A percentile compares a stretch with the other conserved stretches of the same genome.
phyloP scores from a whole-genome alignment of 2,329 filamentous ascomycete genomes.

The Acrocalymma vagum region DNA sequence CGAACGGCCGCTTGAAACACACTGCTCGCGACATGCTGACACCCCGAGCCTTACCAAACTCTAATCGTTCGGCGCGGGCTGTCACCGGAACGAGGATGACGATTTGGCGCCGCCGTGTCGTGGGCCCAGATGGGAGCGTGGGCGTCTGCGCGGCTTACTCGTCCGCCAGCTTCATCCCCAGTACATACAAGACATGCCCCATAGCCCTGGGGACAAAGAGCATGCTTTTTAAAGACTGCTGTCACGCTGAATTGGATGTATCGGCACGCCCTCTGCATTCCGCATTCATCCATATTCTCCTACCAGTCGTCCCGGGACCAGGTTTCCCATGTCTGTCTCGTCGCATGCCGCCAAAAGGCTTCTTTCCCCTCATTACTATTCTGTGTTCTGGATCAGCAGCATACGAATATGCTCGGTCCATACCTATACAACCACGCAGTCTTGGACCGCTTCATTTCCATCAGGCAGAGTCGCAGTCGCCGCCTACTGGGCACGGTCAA shows the following conservation, averaged over 20 bases:
- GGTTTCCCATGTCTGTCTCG: constrained; percentile 1
- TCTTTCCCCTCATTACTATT: constrained; percentile 1
- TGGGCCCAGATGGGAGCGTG: constrained; percentile 27
- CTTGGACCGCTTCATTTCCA: constrained; percentile 30
- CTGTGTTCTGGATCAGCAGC: constrained; percentile 3
- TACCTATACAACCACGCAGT: constrained; percentile 9
- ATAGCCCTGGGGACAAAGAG: background rate
- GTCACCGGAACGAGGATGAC: constrained; percentile 25
- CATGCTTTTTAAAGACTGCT: background rate
- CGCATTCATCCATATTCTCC: background rate
- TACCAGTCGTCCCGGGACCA: background rate
- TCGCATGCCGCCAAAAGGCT: constrained; percentile 1
- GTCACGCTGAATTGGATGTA: background rate
- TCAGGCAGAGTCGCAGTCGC: constrained; percentile 23
- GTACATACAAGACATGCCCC: constrained; percentile 17
- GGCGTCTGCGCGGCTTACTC: constrained; percentile 18
- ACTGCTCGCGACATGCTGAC: background rate
- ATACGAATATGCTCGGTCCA: constrained; percentile 3
- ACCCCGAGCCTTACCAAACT: constrained; percentile 12
- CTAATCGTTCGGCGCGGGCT: constrained; percentile 13
- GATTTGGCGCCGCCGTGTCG: constrained; percentile 29
- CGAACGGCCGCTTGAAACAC: background rate
- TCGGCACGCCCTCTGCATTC: too few species aligned
- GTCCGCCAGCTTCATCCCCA: constrained; percentile 21
- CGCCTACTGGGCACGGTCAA: constrained; percentile 19